Evolutionary conservation across 768 basidiomycete genomes (phyloP).

Genomic region (Lentinula sp.): DNA sequence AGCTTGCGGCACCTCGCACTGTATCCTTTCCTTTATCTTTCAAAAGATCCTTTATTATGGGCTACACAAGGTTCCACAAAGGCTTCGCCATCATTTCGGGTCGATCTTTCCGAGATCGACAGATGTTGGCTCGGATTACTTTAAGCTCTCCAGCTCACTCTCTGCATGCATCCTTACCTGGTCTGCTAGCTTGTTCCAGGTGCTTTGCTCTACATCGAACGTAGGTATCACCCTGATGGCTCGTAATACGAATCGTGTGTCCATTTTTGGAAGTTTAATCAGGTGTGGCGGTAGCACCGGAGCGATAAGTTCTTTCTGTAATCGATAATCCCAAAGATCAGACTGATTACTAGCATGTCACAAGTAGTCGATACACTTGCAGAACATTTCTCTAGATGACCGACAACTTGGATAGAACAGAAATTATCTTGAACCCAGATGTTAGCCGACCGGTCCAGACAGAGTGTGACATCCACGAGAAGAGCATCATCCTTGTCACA

Average conservation of each 20-base stretch:
- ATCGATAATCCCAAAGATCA: conserved; percentile 7
- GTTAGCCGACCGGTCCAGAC: conserved; percentile 30
- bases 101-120: conserved; percentile 2
- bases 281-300: conserved; percentile 36
- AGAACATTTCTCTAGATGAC: conserved; percentile 42
- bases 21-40: background rate
- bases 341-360: conserved; percentile 7
- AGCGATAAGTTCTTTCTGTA: conserved; percentile 32
- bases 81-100: background rate
- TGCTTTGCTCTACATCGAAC: conserved; percentile 38
- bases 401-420: conserved; percentile 46
- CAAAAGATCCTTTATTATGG: background rate
- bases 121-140: background rate
- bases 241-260: conserved; percentile 41
- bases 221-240: conserved; percentile 46
- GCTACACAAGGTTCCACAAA: background rate
- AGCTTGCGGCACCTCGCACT: background rate
- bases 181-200: conserved; percentile 35
- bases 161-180: conserved; percentile 9
- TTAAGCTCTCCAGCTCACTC: background rate
- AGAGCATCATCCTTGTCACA: conserved; percentile 45
- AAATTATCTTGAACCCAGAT: conserved; percentile 51
- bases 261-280: conserved; percentile 28
- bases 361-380: conserved; percentile 32
- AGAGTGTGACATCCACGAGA: conserved; percentile 52